These are phyloP conservation scores for Fomitopsis betulina DNA, from an alignment of 1,284 basidiomycete genomes.

Conservation along the genomic window DNA sequence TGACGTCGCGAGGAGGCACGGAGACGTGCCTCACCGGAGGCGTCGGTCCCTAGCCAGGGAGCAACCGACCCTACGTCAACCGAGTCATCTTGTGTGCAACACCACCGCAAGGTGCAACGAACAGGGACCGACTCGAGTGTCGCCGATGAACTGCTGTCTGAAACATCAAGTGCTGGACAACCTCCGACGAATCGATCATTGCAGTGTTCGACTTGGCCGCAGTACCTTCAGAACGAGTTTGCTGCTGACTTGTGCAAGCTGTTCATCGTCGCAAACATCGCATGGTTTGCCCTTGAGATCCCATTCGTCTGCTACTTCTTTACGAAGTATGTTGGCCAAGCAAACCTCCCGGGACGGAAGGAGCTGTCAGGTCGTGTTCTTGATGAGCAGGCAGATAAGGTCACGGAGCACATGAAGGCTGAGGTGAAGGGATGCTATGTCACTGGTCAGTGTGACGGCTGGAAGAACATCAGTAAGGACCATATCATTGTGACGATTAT, in stretches of 20 bases:
- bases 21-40: background rate
- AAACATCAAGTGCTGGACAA: background rate
- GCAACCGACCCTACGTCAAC: background rate
- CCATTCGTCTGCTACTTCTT: constrained; percentile 7
- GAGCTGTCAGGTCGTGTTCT: constrained; percentile 6
- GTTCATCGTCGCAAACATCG: constrained; percentile 4
- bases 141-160: too few species aligned
- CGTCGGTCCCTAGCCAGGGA: background rate
- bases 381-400: constrained; percentile 11
- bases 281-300: constrained; percentile 6
- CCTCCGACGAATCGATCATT: too few species aligned
- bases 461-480: constrained; percentile 28
- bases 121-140: background rate
- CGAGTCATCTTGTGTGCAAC: background rate
- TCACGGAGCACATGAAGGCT: constrained; percentile 7
- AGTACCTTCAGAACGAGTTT: constrained; percentile 2
- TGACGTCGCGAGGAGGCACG: background rate
- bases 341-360: constrained; percentile 1
- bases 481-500: constrained; percentile 5
- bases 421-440: background rate
- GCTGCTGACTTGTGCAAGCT: constrained; percentile 6
- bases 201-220: background rate
- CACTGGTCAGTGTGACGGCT: constrained; percentile 30
- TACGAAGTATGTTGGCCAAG: constrained; percentile 3
- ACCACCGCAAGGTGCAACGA: background rate